Percentiles rank a stretch among this genome's conserved stretches.
These are phyloP conservation scores for Sequoia sempervirens DNA, from an alignment of 75 land plant genomes.

Conservation along the genomic window DNA sequence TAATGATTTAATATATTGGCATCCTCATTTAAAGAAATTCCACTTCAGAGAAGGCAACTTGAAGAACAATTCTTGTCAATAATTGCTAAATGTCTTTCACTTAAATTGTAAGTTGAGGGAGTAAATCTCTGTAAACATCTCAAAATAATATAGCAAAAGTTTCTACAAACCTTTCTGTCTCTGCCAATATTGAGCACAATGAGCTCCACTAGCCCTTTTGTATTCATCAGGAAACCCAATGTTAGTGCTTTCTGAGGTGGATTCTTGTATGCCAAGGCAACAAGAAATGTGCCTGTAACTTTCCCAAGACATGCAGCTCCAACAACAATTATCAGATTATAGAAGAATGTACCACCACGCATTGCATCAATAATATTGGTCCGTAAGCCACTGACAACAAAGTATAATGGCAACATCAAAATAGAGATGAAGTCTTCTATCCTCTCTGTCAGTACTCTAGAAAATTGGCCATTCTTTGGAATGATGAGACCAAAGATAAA, in stretches of 20 bases:
- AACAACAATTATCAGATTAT: constrained; percentile 32
- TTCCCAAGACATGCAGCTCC: constrained; percentile 49
- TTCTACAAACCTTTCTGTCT: constrained; percentile 36
- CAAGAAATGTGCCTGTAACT: constrained; percentile 43
- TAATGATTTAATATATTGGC: too few relatives aligned
- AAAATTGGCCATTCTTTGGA: constrained; percentile 54
- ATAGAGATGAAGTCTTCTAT: constrained; percentile 52
- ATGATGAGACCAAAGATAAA: constrained; percentile 42
- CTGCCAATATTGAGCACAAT: constrained; percentile 78
- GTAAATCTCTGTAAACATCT: too few relatives aligned
- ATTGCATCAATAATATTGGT: constrained; percentile 50
- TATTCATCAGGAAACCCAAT: constrained; percentile 64
- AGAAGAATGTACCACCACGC: constrained; percentile 37
- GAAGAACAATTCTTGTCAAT: too few relatives aligned
- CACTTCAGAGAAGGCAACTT: too few relatives aligned
- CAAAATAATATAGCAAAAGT: too few relatives aligned
- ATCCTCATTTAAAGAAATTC: too few relatives aligned
- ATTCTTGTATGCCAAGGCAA: constrained; percentile 23
- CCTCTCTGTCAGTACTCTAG: constrained; percentile 42
- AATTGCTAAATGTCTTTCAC: too few relatives aligned
- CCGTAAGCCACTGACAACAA: constrained; percentile 59
- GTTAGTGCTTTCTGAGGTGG: constrained; percentile 34
- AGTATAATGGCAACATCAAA: constrained; percentile 20
- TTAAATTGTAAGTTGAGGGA: neutral
- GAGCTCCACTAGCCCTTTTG: constrained; percentile 71